Conservation (phyloP, 208 protist species). For the Vickermania ingenoplastis region DNA sequence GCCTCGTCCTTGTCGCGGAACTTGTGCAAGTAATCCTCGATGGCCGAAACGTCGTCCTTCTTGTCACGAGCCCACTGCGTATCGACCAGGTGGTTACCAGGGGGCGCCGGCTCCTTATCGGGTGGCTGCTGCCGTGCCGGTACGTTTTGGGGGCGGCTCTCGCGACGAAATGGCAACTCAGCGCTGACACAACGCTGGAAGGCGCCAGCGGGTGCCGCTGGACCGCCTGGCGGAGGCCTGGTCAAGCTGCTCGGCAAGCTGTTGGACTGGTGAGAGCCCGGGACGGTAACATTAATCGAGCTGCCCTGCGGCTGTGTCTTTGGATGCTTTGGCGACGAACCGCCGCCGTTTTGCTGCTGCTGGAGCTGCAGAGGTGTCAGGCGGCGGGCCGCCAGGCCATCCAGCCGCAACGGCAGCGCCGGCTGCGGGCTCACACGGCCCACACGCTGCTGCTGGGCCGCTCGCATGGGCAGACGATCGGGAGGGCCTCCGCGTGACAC, state of each 20-base stretch:
- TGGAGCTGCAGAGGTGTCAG: not conserved
- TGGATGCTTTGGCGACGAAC: not conserved
- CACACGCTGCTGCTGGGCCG: too few relatives aligned
- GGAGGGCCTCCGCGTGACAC: too few relatives aligned
- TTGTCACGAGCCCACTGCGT: slow-evolving; percentile 16
- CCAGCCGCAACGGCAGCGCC: not conserved
- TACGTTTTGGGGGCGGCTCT: too few relatives aligned
- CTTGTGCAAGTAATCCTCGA: slow-evolving; percentile 67
- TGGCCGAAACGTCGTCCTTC: slow-evolving; percentile 37
- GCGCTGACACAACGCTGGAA: too few relatives aligned
- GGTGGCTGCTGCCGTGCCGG: too few relatives aligned
- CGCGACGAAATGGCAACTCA: too few relatives aligned
- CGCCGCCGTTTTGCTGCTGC: not conserved
- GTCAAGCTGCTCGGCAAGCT: not conserved
- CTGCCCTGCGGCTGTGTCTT: not conserved
- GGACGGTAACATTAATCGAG: not conserved
- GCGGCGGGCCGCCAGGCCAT: not conserved
- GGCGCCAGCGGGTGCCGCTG: too few relatives aligned
- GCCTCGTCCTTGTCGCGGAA: slow-evolving; percentile 55
- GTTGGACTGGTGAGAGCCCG: not conserved
- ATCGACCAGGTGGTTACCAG: too few relatives aligned
- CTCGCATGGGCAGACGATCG: too few relatives aligned
- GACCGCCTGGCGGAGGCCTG: too few relatives aligned
- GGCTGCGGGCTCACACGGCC: not conserved
- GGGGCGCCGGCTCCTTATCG: too few relatives aligned